phyloP scores from a whole-genome alignment of 306 rosid genomes.

The Sindora glabra region DNA sequence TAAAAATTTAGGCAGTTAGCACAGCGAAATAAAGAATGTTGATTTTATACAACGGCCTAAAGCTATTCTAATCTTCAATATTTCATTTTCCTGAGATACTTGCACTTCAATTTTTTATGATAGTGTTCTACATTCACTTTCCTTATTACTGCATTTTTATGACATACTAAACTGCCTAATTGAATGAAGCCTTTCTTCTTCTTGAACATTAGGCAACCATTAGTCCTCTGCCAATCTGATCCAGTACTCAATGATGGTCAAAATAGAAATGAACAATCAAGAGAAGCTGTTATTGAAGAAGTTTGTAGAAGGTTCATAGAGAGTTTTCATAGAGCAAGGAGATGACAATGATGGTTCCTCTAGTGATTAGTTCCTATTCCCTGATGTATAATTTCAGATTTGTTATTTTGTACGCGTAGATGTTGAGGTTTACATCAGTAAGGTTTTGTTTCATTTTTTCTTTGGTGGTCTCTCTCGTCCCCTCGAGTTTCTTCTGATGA shows the following conservation, averaged over 20 bases:
- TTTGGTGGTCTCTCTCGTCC: too few species aligned
- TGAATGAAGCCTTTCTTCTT: constrained; percentile 8
- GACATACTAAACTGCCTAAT: not conserved
- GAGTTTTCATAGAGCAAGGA: constrained; percentile 72
- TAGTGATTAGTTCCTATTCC: constrained; percentile 87
- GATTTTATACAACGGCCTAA: too few species aligned
- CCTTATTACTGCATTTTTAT: not conserved
- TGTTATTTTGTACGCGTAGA: too few species aligned
- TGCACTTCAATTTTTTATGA: not conserved
- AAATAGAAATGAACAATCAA: constrained; percentile 44
- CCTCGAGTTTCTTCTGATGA: not conserved
- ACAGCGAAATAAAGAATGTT: too few species aligned
- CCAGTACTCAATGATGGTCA: constrained; percentile 87
- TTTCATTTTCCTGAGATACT: too few species aligned
- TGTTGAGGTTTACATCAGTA: too few species aligned
- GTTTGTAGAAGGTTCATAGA: constrained; percentile 73
- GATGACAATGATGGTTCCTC: constrained; percentile 60
- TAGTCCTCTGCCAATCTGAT: constrained; percentile 83
- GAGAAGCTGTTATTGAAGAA: constrained; percentile 69
- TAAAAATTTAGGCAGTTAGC: too few species aligned
- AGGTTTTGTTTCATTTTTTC: constrained; percentile 9
- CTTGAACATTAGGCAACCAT: constrained; percentile 64
- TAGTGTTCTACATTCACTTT: not conserved
- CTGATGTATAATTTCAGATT: too few species aligned
- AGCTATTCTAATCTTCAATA: too few species aligned